These are phyloP conservation scores for Picochlorum costavermella DNA, from an alignment of 139 green algal genomes.

Conservation along the genomic window DNA sequence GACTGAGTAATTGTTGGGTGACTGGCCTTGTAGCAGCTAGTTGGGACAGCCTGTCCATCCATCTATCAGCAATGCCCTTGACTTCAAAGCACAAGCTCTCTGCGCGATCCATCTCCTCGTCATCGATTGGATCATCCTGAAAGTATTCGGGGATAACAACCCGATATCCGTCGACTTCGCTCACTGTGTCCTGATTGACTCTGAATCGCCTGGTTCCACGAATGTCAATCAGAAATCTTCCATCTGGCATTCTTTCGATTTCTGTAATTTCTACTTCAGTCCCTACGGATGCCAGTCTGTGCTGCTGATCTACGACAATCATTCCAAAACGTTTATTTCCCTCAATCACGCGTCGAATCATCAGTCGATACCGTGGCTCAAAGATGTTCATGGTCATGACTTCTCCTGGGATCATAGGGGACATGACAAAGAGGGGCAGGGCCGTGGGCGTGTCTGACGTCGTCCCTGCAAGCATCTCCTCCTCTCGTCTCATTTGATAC, in stretches of 20 bases:
- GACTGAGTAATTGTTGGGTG: conserved; percentile 28
- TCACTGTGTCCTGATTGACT: conserved; percentile 12
- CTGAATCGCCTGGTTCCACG: conserved; percentile 46
- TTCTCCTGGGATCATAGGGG: conserved; percentile 71
- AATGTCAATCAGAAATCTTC: conserved; percentile 66
- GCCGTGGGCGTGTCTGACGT: not conserved
- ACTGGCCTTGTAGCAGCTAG: conserved; percentile 11
- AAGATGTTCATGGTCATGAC: conserved; percentile 91
- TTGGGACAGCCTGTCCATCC: conserved; percentile 7
- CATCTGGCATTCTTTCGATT: conserved; percentile 66
- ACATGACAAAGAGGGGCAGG: conserved; percentile 89
- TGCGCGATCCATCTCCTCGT: conserved; percentile 8
- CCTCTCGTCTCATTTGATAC: conserved; percentile 10
- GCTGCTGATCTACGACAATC: conserved; percentile 27
- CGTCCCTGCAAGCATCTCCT: conserved; percentile 9
- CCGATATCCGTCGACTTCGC: conserved; percentile 69
- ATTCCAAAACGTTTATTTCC: conserved; percentile 67
- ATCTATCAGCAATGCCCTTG: not conserved
- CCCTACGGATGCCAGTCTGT: conserved; percentile 36
- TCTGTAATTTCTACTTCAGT: conserved; percentile 67
- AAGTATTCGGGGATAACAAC: conserved; percentile 36
- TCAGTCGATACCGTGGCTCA: conserved; percentile 84
- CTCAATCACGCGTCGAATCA: conserved; percentile 77
- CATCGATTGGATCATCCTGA: conserved; percentile 12
- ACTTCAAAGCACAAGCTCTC: not conserved